Base-by-base conservation (phyloP, 2,329 filamentous ascomycete genomes). In the Colletotrichum limetticola region DNA sequence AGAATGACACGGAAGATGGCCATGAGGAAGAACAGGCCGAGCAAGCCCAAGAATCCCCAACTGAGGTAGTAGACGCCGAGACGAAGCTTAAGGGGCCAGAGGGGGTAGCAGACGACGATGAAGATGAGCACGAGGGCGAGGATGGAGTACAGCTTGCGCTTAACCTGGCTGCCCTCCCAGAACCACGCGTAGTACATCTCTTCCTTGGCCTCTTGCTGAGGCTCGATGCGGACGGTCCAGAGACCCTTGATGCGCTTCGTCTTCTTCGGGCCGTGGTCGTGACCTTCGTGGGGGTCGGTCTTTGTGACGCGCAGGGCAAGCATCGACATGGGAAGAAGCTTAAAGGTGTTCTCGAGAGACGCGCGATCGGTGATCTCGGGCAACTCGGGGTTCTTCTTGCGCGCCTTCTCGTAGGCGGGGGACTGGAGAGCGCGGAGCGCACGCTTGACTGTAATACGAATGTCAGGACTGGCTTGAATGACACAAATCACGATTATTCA, bases 121-220 rank as follows among this genome's bases (percentile, higher is more conserved):
- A 99, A 95, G 79, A 99, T 95, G 74, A 92, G 85, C 12, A 94
- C 86, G 58, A 99, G 88, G 4, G 95, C 95, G 67, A 95, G 93
- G 8, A 88, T 92, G 8, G 95, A 96, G 84, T 98, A 97, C 49
- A 98, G 88, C 86, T 97, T 97, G 85, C 94, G 94, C 89, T 95
- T 98, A 87, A 96, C 91, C 84, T 98, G 96, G 69, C 94, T 92
- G 22, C 96, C 96, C 80, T 99, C 97, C 83, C 95, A 98, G 67
- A 99, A 87, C 95, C 96, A 99, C 74, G 96, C 93, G 81, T 98
- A 99, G 87, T 99, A 96, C 88, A 97, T 91, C 52, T 96, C 94
- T 70, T 97, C 94, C 61, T 85, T 86, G 70, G 92, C 93, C 79
- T 98, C 96, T 83, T 99, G 97, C 84, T 99, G 96, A 78, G 96